Conservation (phyloP, 2,329 filamentous ascomycete species). For the Aspergillus cejpii region DNA sequence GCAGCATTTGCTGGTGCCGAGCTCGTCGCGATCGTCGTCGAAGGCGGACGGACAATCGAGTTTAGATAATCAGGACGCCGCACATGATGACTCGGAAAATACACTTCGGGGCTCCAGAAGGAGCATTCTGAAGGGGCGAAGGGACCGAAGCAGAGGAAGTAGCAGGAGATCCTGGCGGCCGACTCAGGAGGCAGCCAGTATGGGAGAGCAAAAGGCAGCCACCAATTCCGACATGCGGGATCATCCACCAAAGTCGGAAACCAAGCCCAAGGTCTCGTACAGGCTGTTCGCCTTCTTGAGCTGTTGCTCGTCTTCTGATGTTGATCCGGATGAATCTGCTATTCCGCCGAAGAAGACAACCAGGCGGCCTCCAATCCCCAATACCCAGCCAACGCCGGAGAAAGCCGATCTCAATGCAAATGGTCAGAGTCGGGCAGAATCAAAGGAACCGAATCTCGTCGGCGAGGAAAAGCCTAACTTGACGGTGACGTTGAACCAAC, state of each 20-base stretch:
- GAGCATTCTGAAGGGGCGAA: slow-evolving; percentile 57
- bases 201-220: slow-evolving; percentile 28
- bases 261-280: slow-evolving; percentile 38
- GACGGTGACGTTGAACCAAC: slow-evolving; percentile 26
- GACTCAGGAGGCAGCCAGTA: slow-evolving; percentile 30
- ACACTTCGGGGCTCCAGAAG: slow-evolving; percentile 59
- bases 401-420: slow-evolving; percentile 35
- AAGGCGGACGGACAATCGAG: slow-evolving; percentile 32
- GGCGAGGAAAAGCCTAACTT: slow-evolving; percentile 35
- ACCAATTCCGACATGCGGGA: slow-evolving; percentile 28
- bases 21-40: slow-evolving; percentile 37
- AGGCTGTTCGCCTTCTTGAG: slow-evolving; percentile 43
- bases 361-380: slow-evolving; percentile 34
- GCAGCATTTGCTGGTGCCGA: slow-evolving; percentile 32
- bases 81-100: slow-evolving; percentile 45
- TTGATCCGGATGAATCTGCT: slow-evolving; percentile 41
- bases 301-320: slow-evolving; percentile 44
- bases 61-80: slow-evolving; percentile 30
- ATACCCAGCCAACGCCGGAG: slow-evolving; percentile 34
- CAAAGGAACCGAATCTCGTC: slow-evolving; percentile 32
- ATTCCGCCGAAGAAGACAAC: slow-evolving; percentile 44
- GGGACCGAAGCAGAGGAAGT: slow-evolving; percentile 63
- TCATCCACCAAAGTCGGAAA: slow-evolving; percentile 30
- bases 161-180: slow-evolving; percentile 40
- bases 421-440: slow-evolving; percentile 38